Conservation (phyloP, 345 rosid genomes). For the Salix brachista region DNA sequence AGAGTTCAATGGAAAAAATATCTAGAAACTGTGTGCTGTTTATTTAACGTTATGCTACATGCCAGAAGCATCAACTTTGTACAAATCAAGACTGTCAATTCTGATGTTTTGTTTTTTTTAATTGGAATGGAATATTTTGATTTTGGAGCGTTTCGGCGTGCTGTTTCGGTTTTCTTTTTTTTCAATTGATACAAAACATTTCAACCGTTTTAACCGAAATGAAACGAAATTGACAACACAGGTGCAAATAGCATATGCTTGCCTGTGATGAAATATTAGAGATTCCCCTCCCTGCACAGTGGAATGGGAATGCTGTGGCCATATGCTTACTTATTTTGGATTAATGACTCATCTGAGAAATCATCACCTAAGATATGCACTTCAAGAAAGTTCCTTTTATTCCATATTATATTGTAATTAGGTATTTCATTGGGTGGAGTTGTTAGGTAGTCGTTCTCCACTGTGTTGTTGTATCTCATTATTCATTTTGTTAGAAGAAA, state of each 20-base stretch:
- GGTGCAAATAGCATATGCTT: not conserved
- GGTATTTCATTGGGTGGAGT: not conserved
- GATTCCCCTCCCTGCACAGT: not conserved
- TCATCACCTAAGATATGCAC: not conserved
- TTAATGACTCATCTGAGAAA: no score
- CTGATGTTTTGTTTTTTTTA: no score
- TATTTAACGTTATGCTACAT: not conserved
- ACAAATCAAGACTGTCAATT: no score
- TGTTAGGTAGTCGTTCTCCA: not conserved
- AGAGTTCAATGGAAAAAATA: no score
- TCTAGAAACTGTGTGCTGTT: not conserved
- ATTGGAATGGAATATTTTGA: no score
- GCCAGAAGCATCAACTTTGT: not conserved
- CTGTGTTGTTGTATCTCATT: not conserved
- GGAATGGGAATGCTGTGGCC: not conserved
- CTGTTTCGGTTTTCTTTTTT: no score
- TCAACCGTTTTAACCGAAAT: no score
- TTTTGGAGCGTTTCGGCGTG: no score
- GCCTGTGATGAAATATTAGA: not conserved
- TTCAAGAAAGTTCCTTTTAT: not conserved
- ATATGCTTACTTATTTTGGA: not conserved
- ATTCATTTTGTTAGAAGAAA: no score
- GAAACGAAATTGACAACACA: accelerated
- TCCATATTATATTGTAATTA: not conserved
- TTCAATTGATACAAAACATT: no score